Evolutionary conservation across 495 filamentous ascomycete genomes (phyloP).

Genomic region (Geoglossum glabrum): DNA sequence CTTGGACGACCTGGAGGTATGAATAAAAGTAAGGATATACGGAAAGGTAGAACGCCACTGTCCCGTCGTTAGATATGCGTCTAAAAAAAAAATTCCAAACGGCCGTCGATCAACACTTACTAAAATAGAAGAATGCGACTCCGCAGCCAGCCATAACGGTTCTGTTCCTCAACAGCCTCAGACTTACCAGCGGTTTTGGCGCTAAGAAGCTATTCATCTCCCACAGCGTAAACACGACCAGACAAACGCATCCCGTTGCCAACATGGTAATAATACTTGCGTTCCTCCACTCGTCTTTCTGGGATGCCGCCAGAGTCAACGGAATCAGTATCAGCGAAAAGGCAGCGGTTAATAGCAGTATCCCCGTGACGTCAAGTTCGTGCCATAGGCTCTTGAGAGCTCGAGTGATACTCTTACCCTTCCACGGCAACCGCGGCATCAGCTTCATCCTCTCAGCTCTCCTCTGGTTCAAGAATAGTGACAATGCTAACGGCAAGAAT

Average conservation of each 20-base stretch:
- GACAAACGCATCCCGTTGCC: slow-evolving; percentile 32
- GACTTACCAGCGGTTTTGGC: slow-evolving; percentile 37
- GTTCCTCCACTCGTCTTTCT: slow-evolving; percentile 26
- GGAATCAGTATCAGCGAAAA: slow-evolving; percentile 44
- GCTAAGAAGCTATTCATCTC: slow-evolving; percentile 30
- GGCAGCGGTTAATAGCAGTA: slow-evolving; percentile 34
- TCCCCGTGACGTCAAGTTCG: slow-evolving; percentile 36
- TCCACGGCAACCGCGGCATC: slow-evolving; percentile 13
- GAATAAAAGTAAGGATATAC: slow-evolving; percentile 37
- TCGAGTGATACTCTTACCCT: background rate
- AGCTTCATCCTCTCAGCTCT: slow-evolving; percentile 21
- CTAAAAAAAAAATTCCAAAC: too few relatives aligned
- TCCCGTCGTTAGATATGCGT: background rate
- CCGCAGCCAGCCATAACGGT: slow-evolving; percentile 45
- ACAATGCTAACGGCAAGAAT: slow-evolving; percentile 6
- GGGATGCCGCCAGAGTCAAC: slow-evolving; percentile 30
- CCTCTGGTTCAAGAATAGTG: slow-evolving; percentile 14
- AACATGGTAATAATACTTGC: slow-evolving; percentile 36
- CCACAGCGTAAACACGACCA: slow-evolving; percentile 37
- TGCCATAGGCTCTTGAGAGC: slow-evolving; percentile 17
- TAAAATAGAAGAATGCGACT: slow-evolving; percentile 18
- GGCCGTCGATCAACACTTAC: background rate
- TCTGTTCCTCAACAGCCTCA: slow-evolving; percentile 37
- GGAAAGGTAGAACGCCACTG: slow-evolving; percentile 5
- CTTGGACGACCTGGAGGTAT: slow-evolving; percentile 52